Evolutionary conservation across 768 basidiomycete species (phyloP), one percentile per base, ranked within the genome.

Genomic region (Imleria badia): DNA sequence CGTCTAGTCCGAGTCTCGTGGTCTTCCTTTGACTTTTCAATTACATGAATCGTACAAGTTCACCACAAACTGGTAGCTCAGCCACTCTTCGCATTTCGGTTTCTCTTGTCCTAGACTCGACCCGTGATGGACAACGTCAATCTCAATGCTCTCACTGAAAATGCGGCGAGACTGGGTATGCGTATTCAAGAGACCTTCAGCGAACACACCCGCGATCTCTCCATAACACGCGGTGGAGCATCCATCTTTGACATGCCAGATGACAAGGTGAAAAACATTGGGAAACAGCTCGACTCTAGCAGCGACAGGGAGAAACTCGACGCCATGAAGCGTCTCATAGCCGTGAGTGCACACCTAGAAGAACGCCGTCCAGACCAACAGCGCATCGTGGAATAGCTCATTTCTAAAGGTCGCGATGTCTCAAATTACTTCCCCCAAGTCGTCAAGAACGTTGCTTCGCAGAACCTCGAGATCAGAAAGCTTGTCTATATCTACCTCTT

Each of bases 401-500:
- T 96, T 51, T 94, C 91, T 36, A 95, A 96, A 76, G 87, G 87
- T 45, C 86, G 91, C 50, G 88, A 93, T 60, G 91, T 97, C 59
- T 88, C 94, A 23, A 83, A 87, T 56, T 95, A 94, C 80, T 98
- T 98, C 66, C 91, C 97, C 6, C 90, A 91, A 66, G 97, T 99
- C 26, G 94, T 98, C 64, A 98, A 95, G 77, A 95, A 95, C 63
- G 96, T 98, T 38, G 93, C 93, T 2, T 91, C 94, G 3, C 84
- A 85, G 51, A 91, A 92, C 66, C 84, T 98, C 45, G 94, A 97
- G 72, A 88, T 96, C 64, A 86, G 96, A 55, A 98, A 98, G 73
- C 85, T 99, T 48, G 94, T 98, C 36, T 98, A 98, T 72, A 96
- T 98, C 60, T 99, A 96, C 75, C 86, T 99, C 60, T 77, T 98